Conservation (phyloP, 164 flowering plant genomes). For the Dillenia suffruticosa region DNA sequence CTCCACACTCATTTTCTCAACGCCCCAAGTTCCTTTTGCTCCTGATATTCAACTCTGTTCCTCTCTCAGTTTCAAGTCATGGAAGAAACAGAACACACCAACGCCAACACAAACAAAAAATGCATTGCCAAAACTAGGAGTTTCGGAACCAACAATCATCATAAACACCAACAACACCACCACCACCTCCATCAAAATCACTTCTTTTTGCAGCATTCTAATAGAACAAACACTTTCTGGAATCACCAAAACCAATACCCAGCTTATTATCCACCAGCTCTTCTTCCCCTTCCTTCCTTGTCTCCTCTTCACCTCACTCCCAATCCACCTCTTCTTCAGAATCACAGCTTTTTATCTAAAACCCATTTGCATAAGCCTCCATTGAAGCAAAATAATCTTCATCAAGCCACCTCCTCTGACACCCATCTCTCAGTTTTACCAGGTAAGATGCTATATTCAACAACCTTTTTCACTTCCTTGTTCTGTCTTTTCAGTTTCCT, state of each 20-base stretch:
- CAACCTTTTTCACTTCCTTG: background rate
- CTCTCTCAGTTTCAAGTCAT: conserved; percentile 23
- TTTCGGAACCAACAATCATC: conserved; percentile 26
- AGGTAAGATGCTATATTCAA: conserved; percentile 26
- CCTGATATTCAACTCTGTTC: background rate
- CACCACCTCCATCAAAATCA: conserved; percentile 12
- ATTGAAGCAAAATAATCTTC: conserved; percentile 33
- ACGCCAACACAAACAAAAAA: conserved; percentile 34
- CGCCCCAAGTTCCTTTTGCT: background rate
- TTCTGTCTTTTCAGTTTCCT: background rate
- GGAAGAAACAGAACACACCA: conserved; percentile 54
- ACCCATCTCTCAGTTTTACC: conserved; percentile 27
- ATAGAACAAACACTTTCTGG: conserved; percentile 22
- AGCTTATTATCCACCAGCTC: conserved; percentile 31
- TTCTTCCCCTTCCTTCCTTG: conserved; percentile 67
- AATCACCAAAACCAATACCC: conserved; percentile 37
- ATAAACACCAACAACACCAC: conserved; percentile 24
- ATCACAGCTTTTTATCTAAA: conserved; percentile 35
- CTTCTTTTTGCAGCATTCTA: conserved; percentile 24
- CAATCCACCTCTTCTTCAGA: conserved; percentile 24
- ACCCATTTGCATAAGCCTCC: conserved; percentile 46
- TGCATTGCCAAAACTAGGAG: conserved; percentile 32
- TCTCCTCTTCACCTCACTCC: conserved; percentile 41
- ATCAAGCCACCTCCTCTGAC: conserved; percentile 47
- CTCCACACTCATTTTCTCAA: background rate